Percentiles rank a stretch among this genome's conserved stretches.
These are phyloP conservation scores for Talaromyces sp. DNA, from an alignment of 2,329 filamentous ascomycete species.

Conservation along the genomic window DNA sequence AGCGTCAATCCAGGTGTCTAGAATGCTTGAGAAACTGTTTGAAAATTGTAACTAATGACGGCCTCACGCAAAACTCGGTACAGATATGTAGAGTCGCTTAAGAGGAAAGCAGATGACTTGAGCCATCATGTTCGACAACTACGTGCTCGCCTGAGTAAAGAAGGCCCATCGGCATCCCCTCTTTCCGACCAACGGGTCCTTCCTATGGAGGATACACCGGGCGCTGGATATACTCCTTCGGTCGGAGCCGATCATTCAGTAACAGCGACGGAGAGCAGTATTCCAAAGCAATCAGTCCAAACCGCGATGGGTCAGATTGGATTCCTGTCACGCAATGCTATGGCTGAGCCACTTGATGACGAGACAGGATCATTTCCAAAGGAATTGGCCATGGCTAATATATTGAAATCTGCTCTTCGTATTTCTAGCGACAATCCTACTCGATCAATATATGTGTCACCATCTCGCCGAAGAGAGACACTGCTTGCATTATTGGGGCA, in stretches of 20 bases:
- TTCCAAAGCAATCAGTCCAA: conserved; percentile 19
- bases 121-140: background rate
- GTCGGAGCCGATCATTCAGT: background rate
- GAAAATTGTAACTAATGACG: background rate
- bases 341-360: conserved; percentile 30
- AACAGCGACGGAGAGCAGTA: background rate
- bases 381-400: conserved; percentile 18
- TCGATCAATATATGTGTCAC: background rate
- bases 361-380: conserved; percentile 20
- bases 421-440: background rate
- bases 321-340: conserved; percentile 30
- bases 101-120: conserved; percentile 22
- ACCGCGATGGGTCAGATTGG: conserved; percentile 31
- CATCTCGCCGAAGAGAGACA: background rate
- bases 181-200: background rate
- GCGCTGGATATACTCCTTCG: background rate
- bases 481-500: background rate
- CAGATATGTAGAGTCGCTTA: conserved; percentile 22
- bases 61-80: background rate
- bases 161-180: background rate
- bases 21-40: background rate
- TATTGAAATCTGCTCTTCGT: background rate
- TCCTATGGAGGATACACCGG: background rate
- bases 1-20: background rate
- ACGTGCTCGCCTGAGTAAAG: background rate